Evolutionary conservation across 768 basidiomycete genomes (phyloP).

Genomic region (Fistulinella prunicolor): DNA sequence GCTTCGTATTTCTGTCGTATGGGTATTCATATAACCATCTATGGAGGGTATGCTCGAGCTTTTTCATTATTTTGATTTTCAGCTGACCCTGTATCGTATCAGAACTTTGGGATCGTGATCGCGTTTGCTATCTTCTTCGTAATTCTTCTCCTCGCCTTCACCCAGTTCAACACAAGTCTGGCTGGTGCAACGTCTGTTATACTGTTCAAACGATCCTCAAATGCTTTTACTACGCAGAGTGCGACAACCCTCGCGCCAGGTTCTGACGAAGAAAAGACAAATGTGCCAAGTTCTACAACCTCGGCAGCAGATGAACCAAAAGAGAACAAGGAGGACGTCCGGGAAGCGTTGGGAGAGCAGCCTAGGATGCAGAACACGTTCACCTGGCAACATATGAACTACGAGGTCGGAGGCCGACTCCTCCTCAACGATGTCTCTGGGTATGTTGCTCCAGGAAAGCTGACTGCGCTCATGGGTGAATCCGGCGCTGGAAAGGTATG

Average conservation of each 20-base stretch:
- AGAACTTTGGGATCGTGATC: constrained; percentile 69
- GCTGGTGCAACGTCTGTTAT: constrained; percentile 42
- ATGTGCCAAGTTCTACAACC: constrained; percentile 3
- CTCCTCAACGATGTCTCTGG: constrained; percentile 75
- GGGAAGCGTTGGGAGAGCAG: constrained; percentile 36
- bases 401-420: constrained; percentile 56
- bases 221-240: constrained; percentile 9
- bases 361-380: constrained; percentile 53
- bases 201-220: constrained; percentile 64
- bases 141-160: constrained; percentile 51
- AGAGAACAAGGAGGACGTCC: constrained; percentile 18
- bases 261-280: constrained; percentile 31
- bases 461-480: constrained; percentile 77
- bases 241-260: too few species aligned
- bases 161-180: constrained; percentile 47
- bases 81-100: not conserved
- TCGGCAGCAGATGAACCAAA: constrained; percentile 5
- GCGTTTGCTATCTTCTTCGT: constrained; percentile 64
- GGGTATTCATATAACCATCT: constrained; percentile 45
- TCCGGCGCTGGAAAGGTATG: constrained; percentile 47
- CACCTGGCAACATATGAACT: constrained; percentile 74
- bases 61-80: not conserved
- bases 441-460: constrained; percentile 75
- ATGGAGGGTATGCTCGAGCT: constrained; percentile 39
- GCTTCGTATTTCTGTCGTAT: constrained; percentile 48